Percentiles rank a stretch among this genome's conserved stretches.
Conservation (phyloP, 164 flowering plant genomes). For the Cinnamomum chago region DNA sequence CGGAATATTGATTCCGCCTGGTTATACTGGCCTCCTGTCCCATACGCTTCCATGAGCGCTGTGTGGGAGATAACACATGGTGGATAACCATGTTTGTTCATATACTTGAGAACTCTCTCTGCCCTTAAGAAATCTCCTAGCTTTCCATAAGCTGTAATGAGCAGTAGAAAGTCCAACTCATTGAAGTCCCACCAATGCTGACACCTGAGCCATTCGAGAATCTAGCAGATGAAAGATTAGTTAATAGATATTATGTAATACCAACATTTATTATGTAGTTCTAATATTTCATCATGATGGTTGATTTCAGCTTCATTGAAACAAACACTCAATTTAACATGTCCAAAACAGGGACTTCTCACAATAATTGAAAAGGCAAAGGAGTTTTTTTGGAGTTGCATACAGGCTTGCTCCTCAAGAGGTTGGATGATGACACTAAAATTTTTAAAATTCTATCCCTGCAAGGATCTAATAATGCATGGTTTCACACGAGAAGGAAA, state of each 20-base stretch:
- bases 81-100: slow-evolving; percentile 71
- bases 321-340: neutral
- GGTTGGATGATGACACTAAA: too few species aligned
- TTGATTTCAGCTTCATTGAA: neutral
- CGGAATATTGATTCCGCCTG: slow-evolving; percentile 87
- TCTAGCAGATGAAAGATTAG: slow-evolving; percentile 31
- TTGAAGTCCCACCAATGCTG: slow-evolving; percentile 95
- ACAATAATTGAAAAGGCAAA: neutral
- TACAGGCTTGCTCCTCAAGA: neutral
- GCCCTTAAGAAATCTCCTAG: slow-evolving; percentile 76
- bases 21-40: slow-evolving; percentile 70
- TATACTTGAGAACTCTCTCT: slow-evolving; percentile 55
- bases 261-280: neutral
- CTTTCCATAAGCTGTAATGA: slow-evolving; percentile 93
- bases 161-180: slow-evolving; percentile 90
- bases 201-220: slow-evolving; percentile 90
- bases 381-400: neutral
- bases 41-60: slow-evolving; percentile 97
- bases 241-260: neutral
- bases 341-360: neutral
- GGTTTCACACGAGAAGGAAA: neutral
- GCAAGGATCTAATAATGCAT: neutral
- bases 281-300: neutral
- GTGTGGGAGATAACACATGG: slow-evolving; percentile 82
- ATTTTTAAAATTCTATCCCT: too few species aligned